A percentile compares a stretch with the other conserved stretches of the same genome.
These are phyloP conservation scores for Clohesyomyces aquaticus DNA, from an alignment of 495 filamentous ascomycete genomes.

Conservation along the genomic window DNA sequence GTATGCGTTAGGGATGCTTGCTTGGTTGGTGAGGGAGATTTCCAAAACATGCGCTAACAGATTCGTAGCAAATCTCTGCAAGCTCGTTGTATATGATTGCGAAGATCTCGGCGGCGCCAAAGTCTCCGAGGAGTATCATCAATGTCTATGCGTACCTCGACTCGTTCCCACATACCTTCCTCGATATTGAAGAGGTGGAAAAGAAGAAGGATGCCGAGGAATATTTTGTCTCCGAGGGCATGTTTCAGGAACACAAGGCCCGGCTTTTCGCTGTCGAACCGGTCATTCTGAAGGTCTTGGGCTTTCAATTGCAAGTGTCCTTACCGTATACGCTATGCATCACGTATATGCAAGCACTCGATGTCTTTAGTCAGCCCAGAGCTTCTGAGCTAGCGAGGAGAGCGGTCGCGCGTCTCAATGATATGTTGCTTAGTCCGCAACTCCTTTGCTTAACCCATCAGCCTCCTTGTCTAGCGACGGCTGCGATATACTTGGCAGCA, in stretches of 20 bases:
- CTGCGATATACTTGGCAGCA: conserved; percentile 87
- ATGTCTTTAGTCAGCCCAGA: conserved; percentile 53
- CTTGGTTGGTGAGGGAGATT: not conserved
- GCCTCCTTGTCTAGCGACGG: conserved; percentile 80
- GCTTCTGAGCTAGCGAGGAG: conserved; percentile 58
- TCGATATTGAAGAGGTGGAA: conserved; percentile 52
- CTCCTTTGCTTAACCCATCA: conserved; percentile 91
- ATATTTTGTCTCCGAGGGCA: conserved; percentile 75
- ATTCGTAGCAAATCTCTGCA: conserved; percentile 73
- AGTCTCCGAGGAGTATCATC: conserved; percentile 74
- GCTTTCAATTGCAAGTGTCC: conserved; percentile 81
- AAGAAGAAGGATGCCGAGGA: conserved; percentile 56
- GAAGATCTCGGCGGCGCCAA: conserved; percentile 78
- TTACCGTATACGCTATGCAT: conserved; percentile 86
- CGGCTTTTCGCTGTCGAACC: conserved; percentile 72
- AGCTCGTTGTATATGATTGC: conserved; percentile 79
- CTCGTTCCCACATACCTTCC: conserved; percentile 64
- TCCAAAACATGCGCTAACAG: not conserved
- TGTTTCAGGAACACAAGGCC: conserved; percentile 64
- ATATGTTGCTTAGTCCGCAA: conserved; percentile 82
- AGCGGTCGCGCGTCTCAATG: conserved; percentile 77
- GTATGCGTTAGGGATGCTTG: conserved; percentile 44
- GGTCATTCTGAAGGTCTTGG: conserved; percentile 70
- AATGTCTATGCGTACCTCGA: conserved; percentile 85
- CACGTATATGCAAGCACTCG: conserved; percentile 90